phyloP scores from a whole-genome alignment of 306 rosid species.

The Acacia melanoxylon region DNA sequence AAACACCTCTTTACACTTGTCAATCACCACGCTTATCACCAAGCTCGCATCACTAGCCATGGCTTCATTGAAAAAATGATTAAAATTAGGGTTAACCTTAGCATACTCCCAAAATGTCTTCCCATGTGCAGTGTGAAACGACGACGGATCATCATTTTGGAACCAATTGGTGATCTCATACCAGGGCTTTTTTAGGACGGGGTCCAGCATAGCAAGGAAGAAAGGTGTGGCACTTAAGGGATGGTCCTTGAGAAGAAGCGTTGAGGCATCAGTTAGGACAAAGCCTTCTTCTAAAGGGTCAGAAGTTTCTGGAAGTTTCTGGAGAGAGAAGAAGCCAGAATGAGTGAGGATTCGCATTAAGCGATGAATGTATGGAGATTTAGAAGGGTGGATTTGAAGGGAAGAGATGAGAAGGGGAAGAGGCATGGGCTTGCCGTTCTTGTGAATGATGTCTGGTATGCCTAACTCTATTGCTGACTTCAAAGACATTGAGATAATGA shows the following conservation, averaged over 20 bases:
- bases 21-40: slow-evolving; percentile 40
- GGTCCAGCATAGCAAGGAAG: slow-evolving; percentile 25
- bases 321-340: slow-evolving; percentile 40
- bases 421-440: no score
- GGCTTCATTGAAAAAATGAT: slow-evolving; percentile 41
- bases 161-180: slow-evolving; percentile 40
- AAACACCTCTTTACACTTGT: slow-evolving; percentile 41
- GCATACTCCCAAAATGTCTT: slow-evolving; percentile 41
- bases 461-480: no score
- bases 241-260: slow-evolving; percentile 31
- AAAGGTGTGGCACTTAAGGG: slow-evolving; percentile 31
- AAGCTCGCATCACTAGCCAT: slow-evolving; percentile 55
- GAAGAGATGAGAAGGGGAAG: no score
- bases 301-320: not conserved
- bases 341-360: not conserved
- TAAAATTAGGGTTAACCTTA: slow-evolving; percentile 8
- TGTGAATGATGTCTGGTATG: no score
- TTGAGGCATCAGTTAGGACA: slow-evolving; percentile 36
- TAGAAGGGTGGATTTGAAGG: no score
- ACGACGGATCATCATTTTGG: slow-evolving; percentile 36
- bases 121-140: slow-evolving; percentile 47
- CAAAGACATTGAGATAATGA: no score
- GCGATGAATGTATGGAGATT: no score
- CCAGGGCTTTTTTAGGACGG: slow-evolving; percentile 27
- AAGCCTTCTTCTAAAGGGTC: slow-evolving; percentile 20